Conservation (phyloP, 495 filamentous ascomycete genomes). For the Xeromyces bisporus region DNA sequence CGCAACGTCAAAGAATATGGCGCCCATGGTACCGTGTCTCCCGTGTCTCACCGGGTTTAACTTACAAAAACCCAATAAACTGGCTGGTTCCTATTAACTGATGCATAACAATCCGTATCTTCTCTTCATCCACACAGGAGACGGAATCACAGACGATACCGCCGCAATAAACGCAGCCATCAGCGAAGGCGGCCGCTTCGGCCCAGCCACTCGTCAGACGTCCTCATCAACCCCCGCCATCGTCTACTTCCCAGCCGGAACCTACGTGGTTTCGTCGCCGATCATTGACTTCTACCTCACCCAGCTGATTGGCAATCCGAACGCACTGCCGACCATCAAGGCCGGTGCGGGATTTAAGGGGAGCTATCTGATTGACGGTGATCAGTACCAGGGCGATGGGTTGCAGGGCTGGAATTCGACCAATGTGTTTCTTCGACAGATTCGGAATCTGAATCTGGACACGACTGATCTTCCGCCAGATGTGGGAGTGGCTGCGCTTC, state of each 20-base stretch:
- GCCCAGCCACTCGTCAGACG: slow-evolving; percentile 24
- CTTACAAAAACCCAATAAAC: too few relatives aligned
- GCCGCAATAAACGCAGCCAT: slow-evolving; percentile 47
- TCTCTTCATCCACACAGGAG: too few relatives aligned
- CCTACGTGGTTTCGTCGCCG: slow-evolving; percentile 39
- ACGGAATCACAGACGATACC: slow-evolving; percentile 51
- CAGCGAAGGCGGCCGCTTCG: slow-evolving; percentile 33
- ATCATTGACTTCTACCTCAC: slow-evolving; percentile 52
- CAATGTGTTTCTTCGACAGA: slow-evolving; percentile 63
- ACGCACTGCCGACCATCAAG: slow-evolving; percentile 44
- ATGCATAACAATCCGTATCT: not conserved
- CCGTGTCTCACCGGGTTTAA: slow-evolving; percentile 1
- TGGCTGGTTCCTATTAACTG: not conserved
- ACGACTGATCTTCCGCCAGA: slow-evolving; percentile 41
- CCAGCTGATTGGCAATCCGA: slow-evolving; percentile 51
- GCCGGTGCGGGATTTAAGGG: slow-evolving; percentile 46
- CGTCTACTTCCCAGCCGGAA: slow-evolving; percentile 47
- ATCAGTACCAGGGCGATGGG: slow-evolving; percentile 35
- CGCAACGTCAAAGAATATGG: slow-evolving; percentile 68
- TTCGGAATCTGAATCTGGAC: slow-evolving; percentile 65
- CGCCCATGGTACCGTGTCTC: slow-evolving; percentile 27
- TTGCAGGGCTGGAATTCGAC: slow-evolving; percentile 37
- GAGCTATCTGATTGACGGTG: slow-evolving; percentile 51
- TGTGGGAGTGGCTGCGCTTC: slow-evolving; percentile 43
- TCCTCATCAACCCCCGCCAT: slow-evolving; percentile 41